Base-by-base conservation (phyloP, 2,329 filamentous ascomycete species). In the Cryphonectria radicalis region DNA sequence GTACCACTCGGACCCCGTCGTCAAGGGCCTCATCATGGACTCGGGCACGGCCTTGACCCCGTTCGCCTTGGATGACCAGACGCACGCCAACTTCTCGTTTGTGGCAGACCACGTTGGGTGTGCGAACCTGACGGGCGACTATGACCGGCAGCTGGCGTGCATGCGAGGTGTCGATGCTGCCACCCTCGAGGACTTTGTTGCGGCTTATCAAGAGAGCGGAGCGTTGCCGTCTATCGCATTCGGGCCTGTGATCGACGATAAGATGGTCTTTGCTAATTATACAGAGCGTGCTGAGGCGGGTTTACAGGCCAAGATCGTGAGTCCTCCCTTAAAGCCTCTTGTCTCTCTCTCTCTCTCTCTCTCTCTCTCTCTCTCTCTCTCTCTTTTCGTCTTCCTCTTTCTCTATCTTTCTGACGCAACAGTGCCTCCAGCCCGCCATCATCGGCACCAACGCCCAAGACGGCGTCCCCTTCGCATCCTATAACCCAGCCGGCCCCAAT, bases 1-100 rank as follows among this genome's bases (percentile, higher is more conserved):
- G 25, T 84, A 81, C 84, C 66, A 76, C 0, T 70, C 81, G 0
- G 82, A 85, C 71, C 82, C 83, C 1, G 83, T 84, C 55, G 80
- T 82, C 8, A 74, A 76, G 25, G 80, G 77, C 22, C 76, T 83
- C 25, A 81, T 84, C 68, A 75, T 81, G 66, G 79, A 82, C 35
- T 82, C 82, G 53, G 83, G 75, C 46, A 81, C 78, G 19, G 81
- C 80, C 28, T 76, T 79, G 32, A 80, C 80, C 62, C 70, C 69
- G n/a, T 68, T 75, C 75, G 80, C 84, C 70, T 72, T 77, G 14
- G 72, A 79, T 22, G 83, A 83, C 67, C 74, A 77, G 0, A 72
- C 57, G 2, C 79, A 82, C 67, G 74, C 77, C 1, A 82, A 83
- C 65, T 80, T 82, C 40, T 81, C 77, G 14, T 79, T 79, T 35